Evolutionary conservation across 768 basidiomycete genomes (phyloP).

Genomic region (Lentinula raphanica): DNA sequence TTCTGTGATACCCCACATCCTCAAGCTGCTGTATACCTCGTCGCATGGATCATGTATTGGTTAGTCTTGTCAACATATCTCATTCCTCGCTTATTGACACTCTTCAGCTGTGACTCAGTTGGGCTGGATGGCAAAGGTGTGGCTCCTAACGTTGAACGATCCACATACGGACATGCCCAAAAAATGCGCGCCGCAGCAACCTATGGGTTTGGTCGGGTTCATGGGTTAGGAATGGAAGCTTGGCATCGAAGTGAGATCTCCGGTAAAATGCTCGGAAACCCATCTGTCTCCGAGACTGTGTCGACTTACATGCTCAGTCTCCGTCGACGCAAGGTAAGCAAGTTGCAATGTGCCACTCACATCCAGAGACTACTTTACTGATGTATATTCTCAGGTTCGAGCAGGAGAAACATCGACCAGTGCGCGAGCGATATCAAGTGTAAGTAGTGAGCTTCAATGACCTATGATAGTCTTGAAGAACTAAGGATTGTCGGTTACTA

Average conservation of each 20-base stretch:
- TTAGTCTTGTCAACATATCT: no score
- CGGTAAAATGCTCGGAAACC: slow-evolving; percentile 11
- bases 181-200: no score
- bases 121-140: slow-evolving; percentile 9
- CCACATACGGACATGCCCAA: slow-evolving; percentile 8
- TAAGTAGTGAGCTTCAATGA: not conserved
- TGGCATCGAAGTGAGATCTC: slow-evolving; percentile 13
- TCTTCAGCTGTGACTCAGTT: slow-evolving; percentile 12
- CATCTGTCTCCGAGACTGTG: slow-evolving; percentile 16
- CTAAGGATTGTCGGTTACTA: not conserved
- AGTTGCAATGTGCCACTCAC: not conserved
- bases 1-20: no score
- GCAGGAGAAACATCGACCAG: slow-evolving; percentile 13
- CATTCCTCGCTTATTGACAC: no score
- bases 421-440: slow-evolving; percentile 14
- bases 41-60: no score
- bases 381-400: slow-evolving; percentile 5
- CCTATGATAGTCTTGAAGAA: not conserved
- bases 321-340: slow-evolving; percentile 4
- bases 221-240: slow-evolving; percentile 6
- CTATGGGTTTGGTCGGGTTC: slow-evolving; percentile 11
- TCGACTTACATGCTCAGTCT: slow-evolving; percentile 15
- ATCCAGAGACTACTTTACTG: no score
- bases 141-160: not conserved
- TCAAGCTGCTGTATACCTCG: no score